Base-by-base conservation (phyloP, 345 rosid species). In the Eutrema japonicum region DNA sequence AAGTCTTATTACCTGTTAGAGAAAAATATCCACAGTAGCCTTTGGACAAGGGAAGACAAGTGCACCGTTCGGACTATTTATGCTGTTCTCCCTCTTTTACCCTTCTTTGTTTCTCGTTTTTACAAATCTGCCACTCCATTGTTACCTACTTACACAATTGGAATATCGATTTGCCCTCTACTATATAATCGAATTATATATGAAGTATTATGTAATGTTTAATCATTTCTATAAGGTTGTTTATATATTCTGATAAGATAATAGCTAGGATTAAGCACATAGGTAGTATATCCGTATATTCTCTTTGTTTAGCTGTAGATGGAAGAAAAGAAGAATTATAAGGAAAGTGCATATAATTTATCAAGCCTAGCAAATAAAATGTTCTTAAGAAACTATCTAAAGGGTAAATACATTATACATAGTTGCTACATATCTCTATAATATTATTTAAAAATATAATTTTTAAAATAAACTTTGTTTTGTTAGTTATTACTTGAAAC, bases 21-120 rank as follows among this genome's bases (percentile, higher is more conserved):
- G 75, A 76, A 50, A 76, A 69, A 75, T 75, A 68, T 75, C 67
- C 11, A 64, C 62, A 64, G 71, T 70, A 38, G 30, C 50, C 50
- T 70, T 76, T 3, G 80, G 75, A 70, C 76, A 70, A 76, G 46
- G 54, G 59, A 70, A 64, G 66, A 56, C 47, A 40, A 70, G 66
- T 70, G 65, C 59, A 70, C 54, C 6, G 47, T 70, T 76, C 64
- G 29, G 75, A 76, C 75, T 69, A 52, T 75, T 57, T 45, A 27
- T 70, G 8, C 6, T 69, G 38, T 63, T 47, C 46, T 70, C 30
- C 54, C 79, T 14, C 2, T n/a, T 54, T 40, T 70, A 63, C 65
- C 79, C 79, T 76, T 70, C 8, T 37, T 47, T 55, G 0, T 38
- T 54, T 70, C 5, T 38, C 8, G 0, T 18, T 69, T 14, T 76